These are phyloP conservation scores for Lophiostoma macrostomum DNA, from an alignment of 495 filamentous ascomycete species.

Conservation along the genomic window DNA sequence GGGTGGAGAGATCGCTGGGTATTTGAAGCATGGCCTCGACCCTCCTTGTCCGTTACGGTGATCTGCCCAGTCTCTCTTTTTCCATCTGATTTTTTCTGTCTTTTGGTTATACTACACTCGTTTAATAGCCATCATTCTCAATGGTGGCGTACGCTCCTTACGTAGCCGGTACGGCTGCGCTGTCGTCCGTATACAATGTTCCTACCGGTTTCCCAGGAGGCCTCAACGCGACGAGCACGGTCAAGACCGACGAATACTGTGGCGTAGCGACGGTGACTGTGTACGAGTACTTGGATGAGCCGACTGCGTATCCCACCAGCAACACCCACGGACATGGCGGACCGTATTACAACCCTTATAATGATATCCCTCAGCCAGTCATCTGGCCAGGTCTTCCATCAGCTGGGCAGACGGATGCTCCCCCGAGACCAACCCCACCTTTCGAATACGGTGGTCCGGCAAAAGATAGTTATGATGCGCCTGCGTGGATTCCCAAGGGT, in stretches of 20 bases:
- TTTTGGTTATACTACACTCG: slow-evolving; percentile 1
- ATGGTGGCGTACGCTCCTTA: slow-evolving; percentile 33
- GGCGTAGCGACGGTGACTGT: slow-evolving; percentile 7
- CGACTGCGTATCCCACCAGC: slow-evolving; percentile 1
- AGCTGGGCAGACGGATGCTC: slow-evolving; percentile 5
- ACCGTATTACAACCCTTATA: slow-evolving; percentile 30
- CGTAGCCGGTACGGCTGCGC: slow-evolving; percentile 11
- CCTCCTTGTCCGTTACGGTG: not conserved
- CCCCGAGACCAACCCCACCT: slow-evolving; percentile 15
- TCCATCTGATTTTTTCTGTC: not conserved
- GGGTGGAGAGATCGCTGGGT: not conserved
- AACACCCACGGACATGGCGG: slow-evolving; percentile 23
- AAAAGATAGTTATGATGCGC: slow-evolving; percentile 17
- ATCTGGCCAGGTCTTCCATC: slow-evolving; percentile 22
- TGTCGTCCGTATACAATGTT: slow-evolving; percentile 15
- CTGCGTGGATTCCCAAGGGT: slow-evolving; percentile 30
- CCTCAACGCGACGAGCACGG: not conserved
- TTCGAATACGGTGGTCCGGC: slow-evolving; percentile 23
- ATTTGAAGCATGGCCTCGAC: not conserved
- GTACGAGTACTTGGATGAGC: slow-evolving; percentile 1
- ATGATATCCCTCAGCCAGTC: slow-evolving; percentile 19
- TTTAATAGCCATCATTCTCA: slow-evolving; percentile 18
- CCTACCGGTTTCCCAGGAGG: not conserved
- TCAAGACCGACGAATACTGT: not conserved
- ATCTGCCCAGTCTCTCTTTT: slow-evolving; percentile 7